Base-by-base conservation (phyloP, 257 asterid genomes). In the Coffea eugenioides region DNA sequence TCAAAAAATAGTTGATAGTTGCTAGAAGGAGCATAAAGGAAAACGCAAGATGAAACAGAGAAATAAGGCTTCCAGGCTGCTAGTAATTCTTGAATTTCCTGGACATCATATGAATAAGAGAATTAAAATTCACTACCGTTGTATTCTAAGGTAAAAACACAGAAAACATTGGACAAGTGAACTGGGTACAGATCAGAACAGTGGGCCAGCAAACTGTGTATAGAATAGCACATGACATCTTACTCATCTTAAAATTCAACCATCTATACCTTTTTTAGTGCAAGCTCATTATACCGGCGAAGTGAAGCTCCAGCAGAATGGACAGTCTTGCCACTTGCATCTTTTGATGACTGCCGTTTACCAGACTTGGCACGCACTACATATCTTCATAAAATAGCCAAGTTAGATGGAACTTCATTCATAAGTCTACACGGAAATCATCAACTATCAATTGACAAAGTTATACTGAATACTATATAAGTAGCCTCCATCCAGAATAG, bases 291-390 rank as follows among this genome's bases (percentile, higher is more conserved):
- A 83, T 95, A 88, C 14, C 99, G 96, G 76, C 99, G 97, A 81
- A 95, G 97, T 77, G 97, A 88, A 80, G 99, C 98, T 81, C 99
- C 99, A 77, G 99, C 99, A 82, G 99, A 95, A 88, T 95, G 99
- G 64, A 86, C 89, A 84, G 87, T 73, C 80, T 86, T 87, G 39
- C 96, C 97, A 84, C 99, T 91, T 46, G 89, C 97, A 77, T 95
- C 99, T 86, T 95, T 95, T 84, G 92, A 78, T 61, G 98, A 95
- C 84, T 95, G 99, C 86, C 89, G 90, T 87, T 90, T 95, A 80
- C 99, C 99, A 80, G 99, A 96, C 89, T 91, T 95, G 75, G 97
- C 99, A 82, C 99, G 95, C 71, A 95, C 94, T 62, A 95, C 99
- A 89, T 95, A 95, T 85, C 99, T 95, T 77, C 83, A 86, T n/a